These are phyloP conservation scores for Limnanthes douglasii DNA, from an alignment of 345 rosid genomes.

Conservation along the genomic window DNA sequence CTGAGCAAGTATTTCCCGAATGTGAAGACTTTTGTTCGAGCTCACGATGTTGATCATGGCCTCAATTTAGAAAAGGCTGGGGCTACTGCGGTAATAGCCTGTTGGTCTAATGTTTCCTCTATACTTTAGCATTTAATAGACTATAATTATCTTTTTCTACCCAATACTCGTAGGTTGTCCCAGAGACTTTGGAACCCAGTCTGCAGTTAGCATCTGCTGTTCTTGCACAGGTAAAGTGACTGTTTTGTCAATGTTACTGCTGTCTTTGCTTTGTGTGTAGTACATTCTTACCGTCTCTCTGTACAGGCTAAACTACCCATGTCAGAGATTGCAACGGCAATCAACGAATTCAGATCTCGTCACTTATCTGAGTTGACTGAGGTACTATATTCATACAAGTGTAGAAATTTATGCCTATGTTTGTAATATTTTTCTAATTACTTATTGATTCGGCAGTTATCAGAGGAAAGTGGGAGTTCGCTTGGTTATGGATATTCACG, in stretches of 20 bases:
- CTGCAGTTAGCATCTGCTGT: constrained; percentile 98
- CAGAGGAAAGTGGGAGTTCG: constrained; percentile 81
- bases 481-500: constrained; percentile 90
- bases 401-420: constrained; percentile 1
- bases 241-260: constrained; percentile 6
- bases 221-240: constrained; percentile 68
- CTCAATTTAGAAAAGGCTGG: constrained; percentile 95
- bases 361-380: constrained; percentile 89
- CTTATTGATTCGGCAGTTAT: constrained; percentile 33
- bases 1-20: constrained; percentile 92
- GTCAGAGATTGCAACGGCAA: constrained; percentile 82
- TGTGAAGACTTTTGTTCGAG: constrained; percentile 92
- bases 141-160: not conserved
- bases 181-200: constrained; percentile 99
- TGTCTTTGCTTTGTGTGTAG: not conserved
- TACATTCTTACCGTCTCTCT: not conserved
- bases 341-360: constrained; percentile 86
- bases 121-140: not conserved
- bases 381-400: constrained; percentile 31
- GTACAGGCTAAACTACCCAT: constrained; percentile 76
- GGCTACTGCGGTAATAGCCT: constrained; percentile 72
- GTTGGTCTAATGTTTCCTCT: constrained; percentile 6
- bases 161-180: constrained; percentile 58
- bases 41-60: constrained; percentile 95
- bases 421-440: not conserved